Conservation (phyloP, 2,329 filamentous ascomycete genomes). For the Fusarium coicis region DNA sequence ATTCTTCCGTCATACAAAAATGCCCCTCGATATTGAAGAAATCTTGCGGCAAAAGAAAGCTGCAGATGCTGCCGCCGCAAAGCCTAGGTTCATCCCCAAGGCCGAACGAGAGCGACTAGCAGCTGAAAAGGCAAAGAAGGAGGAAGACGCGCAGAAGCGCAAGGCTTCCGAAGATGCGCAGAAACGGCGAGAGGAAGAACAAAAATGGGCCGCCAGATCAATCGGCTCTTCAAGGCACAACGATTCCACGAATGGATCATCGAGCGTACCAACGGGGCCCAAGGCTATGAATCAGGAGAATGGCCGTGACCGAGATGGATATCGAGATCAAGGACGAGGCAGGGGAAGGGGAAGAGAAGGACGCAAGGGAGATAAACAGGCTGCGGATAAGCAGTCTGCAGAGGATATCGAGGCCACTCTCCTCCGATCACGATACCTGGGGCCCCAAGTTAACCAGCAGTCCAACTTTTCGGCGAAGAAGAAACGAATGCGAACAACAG, state of each 20-base stretch:
- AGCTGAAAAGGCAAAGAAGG: conserved; percentile 79
- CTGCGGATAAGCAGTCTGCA: conserved; percentile 54
- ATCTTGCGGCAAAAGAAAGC: conserved; percentile 87
- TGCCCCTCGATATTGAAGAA: conserved; percentile 82
- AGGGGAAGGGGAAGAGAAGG: conserved; percentile 50
- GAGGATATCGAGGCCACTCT: conserved; percentile 79
- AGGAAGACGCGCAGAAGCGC: conserved; percentile 67
- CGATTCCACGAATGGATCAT: conserved; percentile 40
- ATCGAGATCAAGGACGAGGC: conserved; percentile 17
- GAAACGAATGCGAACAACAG: conserved; percentile 90
- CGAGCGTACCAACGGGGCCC: conserved; percentile 74
- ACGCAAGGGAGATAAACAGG: conserved; percentile 52
- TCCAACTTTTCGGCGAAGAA: conserved; percentile 95
- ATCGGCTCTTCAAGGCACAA: conserved; percentile 44
- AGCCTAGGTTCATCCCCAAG: conserved; percentile 89
- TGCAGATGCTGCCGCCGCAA: conserved; percentile 83
- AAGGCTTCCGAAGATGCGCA: conserved; percentile 69
- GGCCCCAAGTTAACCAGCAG: conserved; percentile 82
- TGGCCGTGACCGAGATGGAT: conserved; percentile 30
- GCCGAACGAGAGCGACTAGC: conserved; percentile 84
- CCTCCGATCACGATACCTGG: conserved; percentile 87
- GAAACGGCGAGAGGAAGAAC: conserved; percentile 74
- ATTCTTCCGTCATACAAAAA: conserved; percentile 20
- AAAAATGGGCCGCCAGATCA: conserved; percentile 48
- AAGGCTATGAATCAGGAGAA: conserved; percentile 68